Evolutionary conservation across 2,329 filamentous ascomycete genomes (phyloP).

Genomic region (Diplodia seriata): DNA sequence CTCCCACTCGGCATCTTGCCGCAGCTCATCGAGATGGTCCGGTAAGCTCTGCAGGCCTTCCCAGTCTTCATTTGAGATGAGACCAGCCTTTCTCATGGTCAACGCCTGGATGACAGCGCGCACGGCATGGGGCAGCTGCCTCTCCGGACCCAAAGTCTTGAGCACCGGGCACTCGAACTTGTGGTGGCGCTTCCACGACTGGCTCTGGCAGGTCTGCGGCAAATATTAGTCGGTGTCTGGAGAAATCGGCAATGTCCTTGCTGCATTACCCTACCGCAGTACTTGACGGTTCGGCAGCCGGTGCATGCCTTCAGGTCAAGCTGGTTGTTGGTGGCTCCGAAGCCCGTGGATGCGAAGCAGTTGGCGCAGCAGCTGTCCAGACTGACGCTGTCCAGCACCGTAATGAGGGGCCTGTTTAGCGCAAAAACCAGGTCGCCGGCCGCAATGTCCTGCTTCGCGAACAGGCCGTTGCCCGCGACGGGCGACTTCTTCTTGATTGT

Average conservation of each 20-base stretch:
- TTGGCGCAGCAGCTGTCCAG: conserved; percentile 63
- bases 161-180: conserved; percentile 63
- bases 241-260: background rate
- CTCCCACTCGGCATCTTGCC: conserved; percentile 48
- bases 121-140: conserved; percentile 60
- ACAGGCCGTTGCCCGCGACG: conserved; percentile 60
- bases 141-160: conserved; percentile 36
- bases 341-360: conserved; percentile 56
- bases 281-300: conserved; percentile 64
- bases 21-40: conserved; percentile 59
- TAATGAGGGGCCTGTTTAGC: conserved; percentile 60
- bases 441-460: conserved; percentile 57
- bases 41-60: conserved; percentile 53
- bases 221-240: background rate
- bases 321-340: conserved; percentile 34
- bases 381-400: conserved; percentile 60
- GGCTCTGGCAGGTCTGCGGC: conserved; percentile 63
- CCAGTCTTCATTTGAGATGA: conserved; percentile 51
- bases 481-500: conserved; percentile 36
- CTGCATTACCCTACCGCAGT: conserved; percentile 63
- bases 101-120: conserved; percentile 64
- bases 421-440: conserved; percentile 58
- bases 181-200: conserved; percentile 66
- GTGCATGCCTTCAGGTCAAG: conserved; percentile 60
- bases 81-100: conserved; percentile 50